Conservation (phyloP, 208 protist genomes). For the Herpetomonas samuelpessoai region DNA sequence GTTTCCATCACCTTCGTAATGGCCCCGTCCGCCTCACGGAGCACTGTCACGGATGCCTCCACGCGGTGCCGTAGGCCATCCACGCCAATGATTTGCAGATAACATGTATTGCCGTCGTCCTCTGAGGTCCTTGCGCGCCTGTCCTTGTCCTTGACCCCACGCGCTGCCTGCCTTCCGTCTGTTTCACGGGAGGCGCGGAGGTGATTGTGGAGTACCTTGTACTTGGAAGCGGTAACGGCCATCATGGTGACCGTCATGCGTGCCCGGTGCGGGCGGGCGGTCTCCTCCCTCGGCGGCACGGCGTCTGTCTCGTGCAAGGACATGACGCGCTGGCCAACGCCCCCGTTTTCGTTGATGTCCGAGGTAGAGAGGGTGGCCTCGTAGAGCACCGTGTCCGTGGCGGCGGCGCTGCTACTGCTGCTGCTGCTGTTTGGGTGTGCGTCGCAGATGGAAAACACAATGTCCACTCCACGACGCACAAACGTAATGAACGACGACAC, state of each 20-base stretch:
- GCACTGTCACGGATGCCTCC: slow-evolving; percentile 58
- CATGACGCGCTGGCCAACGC: slow-evolving; percentile 57
- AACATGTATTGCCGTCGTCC: slow-evolving; percentile 37
- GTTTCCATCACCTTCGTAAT: slow-evolving; percentile 53
- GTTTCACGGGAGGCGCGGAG: slow-evolving; percentile 11
- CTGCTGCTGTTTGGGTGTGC: slow-evolving; percentile 16
- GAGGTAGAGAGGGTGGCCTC: slow-evolving; percentile 34
- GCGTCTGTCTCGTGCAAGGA: slow-evolving; percentile 15
- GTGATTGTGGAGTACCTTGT: slow-evolving; percentile 51
- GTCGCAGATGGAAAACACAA: slow-evolving; percentile 72
- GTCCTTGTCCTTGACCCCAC: slow-evolving; percentile 6
- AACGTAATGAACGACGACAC: slow-evolving; percentile 79
- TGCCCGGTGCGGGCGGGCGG: slow-evolving; percentile 12
- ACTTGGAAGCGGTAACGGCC: slow-evolving; percentile 62
- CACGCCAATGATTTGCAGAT: slow-evolving; percentile 68
- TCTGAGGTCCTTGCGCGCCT: neutral
- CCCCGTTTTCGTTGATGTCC: slow-evolving; percentile 55
- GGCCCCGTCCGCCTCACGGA: slow-evolving; percentile 31
- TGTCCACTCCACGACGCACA: slow-evolving; percentile 49
- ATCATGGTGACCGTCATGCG: slow-evolving; percentile 61
- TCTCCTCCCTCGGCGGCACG: neutral
- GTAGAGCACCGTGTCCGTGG: slow-evolving; percentile 49
- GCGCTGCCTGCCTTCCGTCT: neutral
- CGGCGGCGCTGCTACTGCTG: too few relatives aligned
- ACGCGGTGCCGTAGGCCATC: slow-evolving; percentile 78